Evolutionary conservation across 495 filamentous ascomycete species (phyloP), one percentile per base, ranked within the genome.

Genomic region (Aspergillus bertholletiae): DNA sequence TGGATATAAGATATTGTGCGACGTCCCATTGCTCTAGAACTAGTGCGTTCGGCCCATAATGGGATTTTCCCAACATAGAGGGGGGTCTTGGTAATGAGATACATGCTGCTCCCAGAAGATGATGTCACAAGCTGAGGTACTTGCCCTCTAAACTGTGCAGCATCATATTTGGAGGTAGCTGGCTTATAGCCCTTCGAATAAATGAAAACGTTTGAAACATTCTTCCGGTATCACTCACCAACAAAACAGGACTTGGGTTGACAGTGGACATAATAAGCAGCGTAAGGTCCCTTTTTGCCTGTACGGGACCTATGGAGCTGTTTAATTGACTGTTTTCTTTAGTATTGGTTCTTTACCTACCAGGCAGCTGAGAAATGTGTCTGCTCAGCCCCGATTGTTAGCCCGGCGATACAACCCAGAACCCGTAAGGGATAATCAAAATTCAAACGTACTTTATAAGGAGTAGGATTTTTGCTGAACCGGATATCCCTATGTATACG

Each of bases 401-500:
- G 71, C 56, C 48, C 51, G 41, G 39, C 54, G 23, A 37, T 45
- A 44, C 28, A 50, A 28, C n/a, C 11, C 46, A 32, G 21, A 7
- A 30, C 47, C 17, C 28, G 15, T 27, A 26, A 27, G 49, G 24
- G 9, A 12, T 51, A 13, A 17, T 26, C 35, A 50, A 48, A 56
- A 32, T 46, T 41, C 41, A 34, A 49, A 65, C 74, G 60, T 74
- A 88, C 87, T 79, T 94, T 96, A 69, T 96, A 96, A 1, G 90
- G 90, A 2, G 89, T 92, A 28, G 80, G 88, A 59, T 95, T 86
- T 21, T 88, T 82, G 65, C 74, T 85, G 65, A 92, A 93, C 18
- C 88, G 75, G 21, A 92, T 78, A 64, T 95, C 91, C 46, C 90
- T 77, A 63, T 96, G 90, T 43, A 96, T 92, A 39, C 91, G 83